Percentiles rank a stretch among this genome's conserved stretches.
These are phyloP conservation scores for Pisolithus marmoratus DNA, from an alignment of 768 basidiomycete genomes.

Conservation along the genomic window DNA sequence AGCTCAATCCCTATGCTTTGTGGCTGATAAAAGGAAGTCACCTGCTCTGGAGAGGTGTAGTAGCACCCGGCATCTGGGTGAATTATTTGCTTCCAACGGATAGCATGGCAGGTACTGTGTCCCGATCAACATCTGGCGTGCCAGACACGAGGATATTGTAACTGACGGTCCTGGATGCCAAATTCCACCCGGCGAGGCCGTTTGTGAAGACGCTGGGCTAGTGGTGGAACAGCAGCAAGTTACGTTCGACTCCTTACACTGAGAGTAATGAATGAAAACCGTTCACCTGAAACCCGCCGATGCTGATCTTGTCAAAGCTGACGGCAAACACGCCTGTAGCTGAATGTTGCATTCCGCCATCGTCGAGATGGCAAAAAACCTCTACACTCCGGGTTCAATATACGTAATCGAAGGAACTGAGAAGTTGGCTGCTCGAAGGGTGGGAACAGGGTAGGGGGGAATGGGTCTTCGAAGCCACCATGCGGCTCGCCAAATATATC, in stretches of 20 bases:
- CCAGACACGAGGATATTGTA: neutral
- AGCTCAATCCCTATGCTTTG: neutral
- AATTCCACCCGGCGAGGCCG: neutral
- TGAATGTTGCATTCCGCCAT: neutral
- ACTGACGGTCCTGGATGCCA: neutral
- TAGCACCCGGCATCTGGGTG: slow-evolving; percentile 30
- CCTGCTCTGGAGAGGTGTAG: slow-evolving; percentile 28
- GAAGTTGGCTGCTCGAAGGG: too few relatives aligned
- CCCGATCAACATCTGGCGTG: neutral
- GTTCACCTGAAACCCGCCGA: neutral
- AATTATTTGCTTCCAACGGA: slow-evolving; percentile 22
- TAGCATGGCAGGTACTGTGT: slow-evolving; percentile 5
- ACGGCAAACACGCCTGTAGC: neutral
- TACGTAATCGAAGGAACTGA: too few relatives aligned
- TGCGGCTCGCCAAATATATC: too few relatives aligned
- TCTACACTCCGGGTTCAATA: too few relatives aligned
- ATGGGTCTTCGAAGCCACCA: too few relatives aligned
- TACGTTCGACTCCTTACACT: neutral
- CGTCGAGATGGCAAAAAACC: too few relatives aligned
- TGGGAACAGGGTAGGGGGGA: too few relatives aligned
- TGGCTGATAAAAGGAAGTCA: neutral
- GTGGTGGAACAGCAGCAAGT: neutral
- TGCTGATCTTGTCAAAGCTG: neutral
- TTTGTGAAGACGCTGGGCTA: neutral
- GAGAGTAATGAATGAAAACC: too few relatives aligned